Percentiles rank a stretch among this genome's conserved stretches.
Evolutionary conservation across 176 grass and related monocot species (phyloP).

Genomic region (Oryza glaberrima): DNA sequence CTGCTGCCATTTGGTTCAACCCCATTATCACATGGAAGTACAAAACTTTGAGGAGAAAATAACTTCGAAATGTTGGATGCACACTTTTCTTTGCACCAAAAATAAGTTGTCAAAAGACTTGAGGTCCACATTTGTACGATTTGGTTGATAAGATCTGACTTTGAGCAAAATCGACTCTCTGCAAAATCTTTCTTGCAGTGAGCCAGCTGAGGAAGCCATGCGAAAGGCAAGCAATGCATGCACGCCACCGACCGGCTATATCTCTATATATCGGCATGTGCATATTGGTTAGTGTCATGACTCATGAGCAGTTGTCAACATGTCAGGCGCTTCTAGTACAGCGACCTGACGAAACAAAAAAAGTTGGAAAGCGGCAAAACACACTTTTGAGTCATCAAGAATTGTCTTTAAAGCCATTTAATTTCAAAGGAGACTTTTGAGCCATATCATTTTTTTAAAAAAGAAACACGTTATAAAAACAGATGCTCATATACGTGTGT

Average conservation of each 20-base stretch:
- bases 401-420: neutral
- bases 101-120: neutral
- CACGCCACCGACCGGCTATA: neutral
- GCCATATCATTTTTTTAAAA: neutral
- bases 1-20: neutral
- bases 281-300: neutral
- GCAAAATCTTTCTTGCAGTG: neutral
- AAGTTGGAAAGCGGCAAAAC: neutral
- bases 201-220: constrained; percentile 3
- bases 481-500: too few species aligned
- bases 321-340: neutral
- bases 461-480: too few species aligned
- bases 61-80: neutral
- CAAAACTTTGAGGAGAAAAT: neutral
- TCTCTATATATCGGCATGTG: neutral
- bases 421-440: neutral
- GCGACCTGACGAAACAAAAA: too few species aligned
- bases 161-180: neutral
- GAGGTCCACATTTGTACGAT: neutral
- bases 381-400: neutral
- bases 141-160: constrained; percentile 24
- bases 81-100: neutral
- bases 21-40: neutral
- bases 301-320: neutral
- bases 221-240: neutral